Evolutionary conservation across 2,329 filamentous ascomycete genomes (phyloP).

Genomic region (Cladorrhinum sp.): DNA sequence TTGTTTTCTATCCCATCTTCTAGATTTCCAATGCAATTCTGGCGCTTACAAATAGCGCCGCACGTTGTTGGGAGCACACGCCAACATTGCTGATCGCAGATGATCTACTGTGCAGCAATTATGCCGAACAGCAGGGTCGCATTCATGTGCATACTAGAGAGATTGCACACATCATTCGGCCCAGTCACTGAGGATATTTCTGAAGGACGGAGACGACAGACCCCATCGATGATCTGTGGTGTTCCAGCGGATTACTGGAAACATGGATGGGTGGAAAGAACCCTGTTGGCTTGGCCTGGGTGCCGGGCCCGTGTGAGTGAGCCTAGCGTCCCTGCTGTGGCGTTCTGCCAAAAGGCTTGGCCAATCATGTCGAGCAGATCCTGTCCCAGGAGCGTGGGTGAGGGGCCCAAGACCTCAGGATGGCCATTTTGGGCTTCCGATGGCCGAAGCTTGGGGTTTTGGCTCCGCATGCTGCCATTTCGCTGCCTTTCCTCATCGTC

Average conservation of each 20-base stretch:
- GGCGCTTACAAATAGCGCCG: background rate
- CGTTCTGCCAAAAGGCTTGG: background rate
- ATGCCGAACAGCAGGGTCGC: background rate
- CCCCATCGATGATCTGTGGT: background rate
- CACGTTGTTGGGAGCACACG: background rate
- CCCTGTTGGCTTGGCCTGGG: background rate
- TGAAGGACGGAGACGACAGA: too few relatives aligned
- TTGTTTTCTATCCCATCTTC: background rate
- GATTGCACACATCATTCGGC: too few relatives aligned
- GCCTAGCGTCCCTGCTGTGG: background rate
- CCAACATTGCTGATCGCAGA: background rate
- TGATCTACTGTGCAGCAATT: constrained; percentile 9
- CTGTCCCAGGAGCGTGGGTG: constrained; percentile 12
- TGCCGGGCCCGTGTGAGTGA: background rate
- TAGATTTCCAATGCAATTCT: background rate
- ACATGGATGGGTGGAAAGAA: background rate
- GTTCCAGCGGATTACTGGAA: too few relatives aligned
- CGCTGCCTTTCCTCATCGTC: background rate
- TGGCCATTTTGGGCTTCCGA: constrained; percentile 3
- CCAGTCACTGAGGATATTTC: too few relatives aligned
- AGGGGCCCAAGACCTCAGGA: constrained; percentile 1
- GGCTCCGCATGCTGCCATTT: background rate
- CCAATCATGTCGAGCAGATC: constrained; percentile 14
- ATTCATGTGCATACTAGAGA: background rate
- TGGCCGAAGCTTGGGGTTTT: background rate